Evolutionary conservation across 164 flowering plant species (phyloP), one percentile per base, ranked within the genome.

Genomic region (Santalum album): DNA sequence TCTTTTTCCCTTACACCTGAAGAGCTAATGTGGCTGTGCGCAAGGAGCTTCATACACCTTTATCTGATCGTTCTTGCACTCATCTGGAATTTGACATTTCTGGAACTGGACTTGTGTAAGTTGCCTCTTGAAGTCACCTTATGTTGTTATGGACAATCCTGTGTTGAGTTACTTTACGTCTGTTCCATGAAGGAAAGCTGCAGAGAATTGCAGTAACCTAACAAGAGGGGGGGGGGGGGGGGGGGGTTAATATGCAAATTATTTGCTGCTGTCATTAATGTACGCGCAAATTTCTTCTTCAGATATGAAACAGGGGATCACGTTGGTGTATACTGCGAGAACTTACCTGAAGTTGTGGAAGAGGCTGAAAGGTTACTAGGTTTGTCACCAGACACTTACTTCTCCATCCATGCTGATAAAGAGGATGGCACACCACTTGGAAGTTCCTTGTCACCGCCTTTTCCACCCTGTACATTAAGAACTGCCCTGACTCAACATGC

Each of bases 221-320:
- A n/a, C n/a, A n/a, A n/a, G n/a, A n/a, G n/a, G n/a, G n/a, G n/a
- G n/a, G n/a, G n/a, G n/a, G n/a, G n/a, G n/a, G n/a, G n/a, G n/a
- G n/a, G n/a, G n/a, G n/a, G n/a, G n/a, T n/a, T n/a, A n/a, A n/a
- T n/a, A n/a, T n/a, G n/a, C n/a, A n/a, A n/a, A n/a, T n/a, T n/a
- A n/a, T n/a, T n/a, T n/a, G n/a, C n/a, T n/a, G n/a, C n/a, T n/a
- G n/a, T n/a, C n/a, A 50, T 18, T 20, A 25, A 15, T 47, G 39
- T 54, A 19, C 43, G 15, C 25, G 21, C n/a, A 45, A n/a, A n/a
- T n/a, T n/a, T n/a, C 51, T 54, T 63, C 29, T 38, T 67, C 79
- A 94, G 99, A 54, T 94, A 94, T 72, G 99, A 85, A 67, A 89
- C 97, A 6, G 99, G 99, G 34, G 99, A 94, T 62, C 99, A 94